These are phyloP conservation scores for Coelomomyces lativittatus DNA, from an alignment of 371 early-diverging fungal species.

Conservation along the genomic window DNA sequence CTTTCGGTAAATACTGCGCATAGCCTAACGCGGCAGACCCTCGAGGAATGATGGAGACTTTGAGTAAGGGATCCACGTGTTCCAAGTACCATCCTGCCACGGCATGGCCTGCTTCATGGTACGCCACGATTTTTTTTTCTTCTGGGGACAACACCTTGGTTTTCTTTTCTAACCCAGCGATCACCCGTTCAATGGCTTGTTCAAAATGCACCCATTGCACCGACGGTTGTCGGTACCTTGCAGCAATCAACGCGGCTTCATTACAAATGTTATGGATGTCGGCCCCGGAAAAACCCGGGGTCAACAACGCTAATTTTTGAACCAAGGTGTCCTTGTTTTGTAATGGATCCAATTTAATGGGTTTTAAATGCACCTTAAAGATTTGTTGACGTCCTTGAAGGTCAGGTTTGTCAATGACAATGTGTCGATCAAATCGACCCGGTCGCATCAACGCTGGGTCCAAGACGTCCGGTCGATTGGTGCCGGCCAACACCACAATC, in stretches of 20 bases:
- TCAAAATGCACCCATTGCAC: conserved; percentile 84
- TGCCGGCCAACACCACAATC: conserved; percentile 82
- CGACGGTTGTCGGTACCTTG: conserved; percentile 52
- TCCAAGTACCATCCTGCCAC: conserved; percentile 94
- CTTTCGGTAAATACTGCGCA: conserved; percentile 95
- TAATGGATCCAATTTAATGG: conserved; percentile 52
- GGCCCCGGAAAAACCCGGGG: conserved; percentile 94
- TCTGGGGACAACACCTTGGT: conserved; percentile 83
- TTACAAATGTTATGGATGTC: conserved; percentile 96
- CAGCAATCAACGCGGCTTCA: conserved; percentile 96
- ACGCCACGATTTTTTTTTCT: conserved; percentile 95
- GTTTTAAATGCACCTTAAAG: conserved; percentile 82
- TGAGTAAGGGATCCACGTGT: conserved; percentile 85
- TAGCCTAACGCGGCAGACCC: conserved; percentile 89
- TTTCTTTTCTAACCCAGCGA: conserved; percentile 94
- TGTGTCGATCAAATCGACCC: conserved; percentile 97
- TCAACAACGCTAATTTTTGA: conserved; percentile 71
- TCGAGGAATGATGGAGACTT: conserved; percentile 95
- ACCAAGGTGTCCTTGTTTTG: conserved; percentile 57
- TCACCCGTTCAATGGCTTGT: conserved; percentile 91
- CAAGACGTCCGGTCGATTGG: conserved; percentile 79
- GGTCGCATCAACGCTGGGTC: conserved; percentile 87
- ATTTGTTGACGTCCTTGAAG: conserved; percentile 84
- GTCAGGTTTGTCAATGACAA: conserved; percentile 88
- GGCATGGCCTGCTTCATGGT: conserved; percentile 98